Base-by-base conservation (phyloP, 106 monocot genomes). In the Apostasia shenzhenica region DNA sequence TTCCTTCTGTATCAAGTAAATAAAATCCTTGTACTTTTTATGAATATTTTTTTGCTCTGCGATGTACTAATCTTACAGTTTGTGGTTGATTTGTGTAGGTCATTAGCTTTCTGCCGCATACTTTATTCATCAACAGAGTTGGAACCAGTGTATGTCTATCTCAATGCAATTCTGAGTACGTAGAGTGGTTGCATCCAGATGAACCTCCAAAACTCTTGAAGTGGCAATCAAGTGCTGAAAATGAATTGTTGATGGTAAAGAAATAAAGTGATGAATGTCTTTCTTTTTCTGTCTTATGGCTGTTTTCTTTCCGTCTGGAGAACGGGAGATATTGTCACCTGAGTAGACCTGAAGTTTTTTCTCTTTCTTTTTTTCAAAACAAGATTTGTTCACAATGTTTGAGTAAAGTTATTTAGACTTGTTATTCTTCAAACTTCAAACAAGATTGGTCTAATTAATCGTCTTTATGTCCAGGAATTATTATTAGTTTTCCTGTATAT, bases 91-190 rank as follows among this genome's bases (percentile, higher is more conserved):
- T 61, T 63, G 11, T 79, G 67, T 81, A 95, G 95, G 95, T 95
- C 55, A 72, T 95, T 77, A 78, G 76, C 81, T 84, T 92, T 67
- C 72, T 91, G 37, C 95, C 83, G 41, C 83, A 78, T 45, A 84
- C 74, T 45, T 63, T 95, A 69, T 77, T 95, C 78, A 77, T 92
- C 67, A 95, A 95, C 68, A 91, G 91, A 76, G 74, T 83, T 72
- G 95, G 88, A 55, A 50, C 49, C 38, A 82, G 70, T 55, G 43
- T 95, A 59, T 78, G 48, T 72, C 50, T 95, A 62, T 87, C 86
- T 55, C 91, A 95, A 54, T 78, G 44, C 61, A 70, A 74, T 47
- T 67, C 77, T 77, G 70, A 84, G 40, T 66, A 60, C 8, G 80
- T 71, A 45, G 74, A 89, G 55, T 80, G 67, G 68, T 41, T 91